Base-by-base conservation (phyloP, 768 basidiomycete genomes). In the Serendipita sp. region DNA sequence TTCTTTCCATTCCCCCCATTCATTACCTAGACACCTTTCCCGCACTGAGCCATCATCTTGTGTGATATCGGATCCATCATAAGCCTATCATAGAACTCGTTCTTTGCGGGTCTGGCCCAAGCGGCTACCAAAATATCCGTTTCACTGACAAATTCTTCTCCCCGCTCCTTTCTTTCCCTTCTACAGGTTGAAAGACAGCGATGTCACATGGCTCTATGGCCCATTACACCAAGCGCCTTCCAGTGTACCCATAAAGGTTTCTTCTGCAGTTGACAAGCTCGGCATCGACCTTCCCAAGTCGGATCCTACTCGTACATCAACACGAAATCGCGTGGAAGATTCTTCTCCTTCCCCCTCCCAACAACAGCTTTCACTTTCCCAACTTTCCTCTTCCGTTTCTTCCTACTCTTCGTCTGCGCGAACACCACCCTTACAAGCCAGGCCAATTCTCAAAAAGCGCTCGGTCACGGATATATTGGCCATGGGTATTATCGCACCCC, bases 181-280 rank as follows among this genome's bases (percentile, higher is more conserved):
- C 4, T 23, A 3, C 77, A 98, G 95, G 95, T 84, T 99, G 70
- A 99, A 99, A 75, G 96, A 99, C 75, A 93, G 90, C 3, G 96
- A 99, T 73, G 96, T 98, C 45, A 99, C 96, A 1, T 99, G 96
- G 96, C 83, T 99, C 0, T 98, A 99, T 71, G 96, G 96, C 0
- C 96, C 96, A 28, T 78, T 99, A 0, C 96, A 99, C 73, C 91
- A 92, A 0, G 91, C 91, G 23, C 56, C 56, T 3, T 4, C 56
- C 10, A 35, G 16, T 23, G 10, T 28, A 28, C 28, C 11, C 16
- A 32, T 10, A 30, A 60, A 36, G 35, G 35, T 60, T n/a, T 23
- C 56, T 60, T 60, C 56, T n/a, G 34, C 35, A 10, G 28, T n/a
- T n/a, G 56, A 60, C 35, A 60, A 60, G 35, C 16, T 60, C 11